phyloP scores from a whole-genome alignment of 2,329 filamentous ascomycete species.

The Fusarium continuum region DNA sequence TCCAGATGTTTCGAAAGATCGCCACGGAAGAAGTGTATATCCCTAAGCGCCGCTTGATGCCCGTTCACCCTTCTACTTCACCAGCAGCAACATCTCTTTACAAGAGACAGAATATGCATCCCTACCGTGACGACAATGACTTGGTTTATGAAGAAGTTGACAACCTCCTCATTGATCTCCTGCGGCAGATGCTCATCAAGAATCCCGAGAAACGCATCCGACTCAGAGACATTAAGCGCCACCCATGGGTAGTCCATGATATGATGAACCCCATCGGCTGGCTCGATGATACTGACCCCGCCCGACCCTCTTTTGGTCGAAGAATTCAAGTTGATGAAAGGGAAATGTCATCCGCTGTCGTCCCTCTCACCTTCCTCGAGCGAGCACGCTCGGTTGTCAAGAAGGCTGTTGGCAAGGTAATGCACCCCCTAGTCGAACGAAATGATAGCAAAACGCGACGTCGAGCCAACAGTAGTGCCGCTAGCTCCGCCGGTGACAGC shows the following conservation, averaged over 20 bases:
- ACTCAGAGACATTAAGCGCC: conserved; percentile 89
- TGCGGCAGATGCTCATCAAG: conserved; percentile 83
- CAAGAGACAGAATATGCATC: conserved; percentile 67
- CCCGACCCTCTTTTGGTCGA: conserved; percentile 77
- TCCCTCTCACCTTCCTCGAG: conserved; percentile 87
- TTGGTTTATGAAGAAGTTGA: conserved; percentile 88
- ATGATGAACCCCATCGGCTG: conserved; percentile 79
- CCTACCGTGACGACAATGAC: conserved; percentile 80
- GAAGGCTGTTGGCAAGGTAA: conserved; percentile 71
- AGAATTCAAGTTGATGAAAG: conserved; percentile 92
- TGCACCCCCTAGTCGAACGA: conserved; percentile 67
- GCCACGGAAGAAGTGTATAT: conserved; percentile 94
- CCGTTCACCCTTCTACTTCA: conserved; percentile 70
- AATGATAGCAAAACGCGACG: conserved; percentile 63
- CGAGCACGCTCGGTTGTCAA: conserved; percentile 82
- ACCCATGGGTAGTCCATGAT: conserved; percentile 87
- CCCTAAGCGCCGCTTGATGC: conserved; percentile 81
- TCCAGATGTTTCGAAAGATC: conserved; percentile 89
- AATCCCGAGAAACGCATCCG: conserved; percentile 90
- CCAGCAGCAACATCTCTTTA: conserved; percentile 64
- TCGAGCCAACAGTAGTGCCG: conserved; percentile 69
- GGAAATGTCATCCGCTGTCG: conserved; percentile 89
- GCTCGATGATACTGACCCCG: conserved; percentile 95
- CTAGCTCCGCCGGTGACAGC: conserved; percentile 70
- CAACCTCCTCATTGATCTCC: conserved; percentile 79